phyloP scores from a whole-genome alignment of 1,284 basidiomycete genomes.

The Blastosporella zonata region DNA sequence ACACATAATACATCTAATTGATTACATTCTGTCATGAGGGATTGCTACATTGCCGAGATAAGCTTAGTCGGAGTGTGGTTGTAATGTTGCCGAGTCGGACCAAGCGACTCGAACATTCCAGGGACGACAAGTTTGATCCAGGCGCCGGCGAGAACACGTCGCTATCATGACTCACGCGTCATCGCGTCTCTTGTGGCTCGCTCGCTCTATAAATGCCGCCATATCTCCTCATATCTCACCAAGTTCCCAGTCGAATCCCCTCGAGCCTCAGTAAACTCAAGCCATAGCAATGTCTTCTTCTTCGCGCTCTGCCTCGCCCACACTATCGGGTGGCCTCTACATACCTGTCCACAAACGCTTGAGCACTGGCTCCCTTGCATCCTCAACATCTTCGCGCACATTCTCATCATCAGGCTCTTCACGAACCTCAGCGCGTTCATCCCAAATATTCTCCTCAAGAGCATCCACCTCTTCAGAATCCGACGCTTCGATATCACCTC shows the following conservation, averaged over 20 bases:
- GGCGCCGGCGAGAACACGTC: not conserved
- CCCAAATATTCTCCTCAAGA: conserved; percentile 10
- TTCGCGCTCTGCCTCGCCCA: conserved; percentile 18
- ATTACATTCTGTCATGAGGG: conserved; percentile 10
- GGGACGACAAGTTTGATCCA: not conserved
- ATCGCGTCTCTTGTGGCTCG: not conserved
- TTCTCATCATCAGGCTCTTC: not conserved
- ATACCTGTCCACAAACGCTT: conserved; percentile 31
- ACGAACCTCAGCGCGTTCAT: conserved; percentile 2
- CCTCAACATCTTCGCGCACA: conserved; percentile 6
- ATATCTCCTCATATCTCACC: not conserved
- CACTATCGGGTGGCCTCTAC: conserved; percentile 22
- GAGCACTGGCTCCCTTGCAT: conserved; percentile 11
- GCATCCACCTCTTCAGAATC: conserved; percentile 11
- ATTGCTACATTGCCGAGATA: not conserved
- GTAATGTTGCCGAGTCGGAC: conserved; percentile 5
- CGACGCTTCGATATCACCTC: conserved; percentile 12
- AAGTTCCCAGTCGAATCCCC: not conserved
- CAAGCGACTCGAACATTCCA: conserved; percentile 18
- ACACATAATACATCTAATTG: conserved; percentile 7
- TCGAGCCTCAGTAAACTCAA: not conserved
- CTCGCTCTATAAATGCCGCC: conserved; percentile 11
- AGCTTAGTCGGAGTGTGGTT: not conserved
- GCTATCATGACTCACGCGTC: conserved; percentile 3
- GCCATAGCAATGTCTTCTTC: conserved; percentile 3